These are phyloP conservation scores for Nicotiana benthamiana DNA, from an alignment of 257 asterid species.

Conservation along the genomic window DNA sequence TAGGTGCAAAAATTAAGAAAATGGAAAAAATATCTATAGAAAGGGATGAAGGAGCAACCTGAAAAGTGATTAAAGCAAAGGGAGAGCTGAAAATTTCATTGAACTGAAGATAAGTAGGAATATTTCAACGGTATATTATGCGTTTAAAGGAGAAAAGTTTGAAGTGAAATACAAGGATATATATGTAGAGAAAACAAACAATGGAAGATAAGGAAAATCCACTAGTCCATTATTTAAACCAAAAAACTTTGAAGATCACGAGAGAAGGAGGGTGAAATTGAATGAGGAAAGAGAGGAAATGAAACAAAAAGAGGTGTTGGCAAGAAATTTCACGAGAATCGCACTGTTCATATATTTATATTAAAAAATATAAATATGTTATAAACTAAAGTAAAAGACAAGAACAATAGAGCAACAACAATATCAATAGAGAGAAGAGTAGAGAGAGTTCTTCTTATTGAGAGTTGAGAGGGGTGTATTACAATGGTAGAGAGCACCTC, in stretches of 20 bases:
- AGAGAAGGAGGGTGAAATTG: constrained; percentile 16
- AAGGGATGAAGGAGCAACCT: neutral
- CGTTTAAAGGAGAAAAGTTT: too few species aligned
- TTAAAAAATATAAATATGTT: too few species aligned
- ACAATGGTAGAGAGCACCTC: too few species aligned
- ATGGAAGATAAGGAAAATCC: constrained; percentile 1
- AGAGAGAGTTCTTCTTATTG: too few species aligned
- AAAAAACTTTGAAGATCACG: constrained; percentile 13
- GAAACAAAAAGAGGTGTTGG: neutral
- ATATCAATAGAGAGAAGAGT: too few species aligned
- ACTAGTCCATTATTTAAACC: neutral
- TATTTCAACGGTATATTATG: neutral
- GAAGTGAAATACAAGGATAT: neutral
- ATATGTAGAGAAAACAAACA: too few species aligned
- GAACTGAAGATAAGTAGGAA: neutral
- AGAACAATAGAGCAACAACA: too few species aligned
- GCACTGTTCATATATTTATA: neutral
- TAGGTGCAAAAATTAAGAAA: neutral
- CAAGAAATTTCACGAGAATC: constrained; percentile 14
- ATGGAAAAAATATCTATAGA: neutral
- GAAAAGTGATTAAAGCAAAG: neutral
- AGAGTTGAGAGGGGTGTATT: too few species aligned
- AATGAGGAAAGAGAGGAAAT: constrained; percentile 18
- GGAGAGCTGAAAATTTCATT: neutral
- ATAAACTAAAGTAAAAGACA: too few species aligned